These are phyloP conservation scores for Phyllosticta citribraziliensis DNA, from an alignment of 2,329 filamentous ascomycete species.

Conservation along the genomic window DNA sequence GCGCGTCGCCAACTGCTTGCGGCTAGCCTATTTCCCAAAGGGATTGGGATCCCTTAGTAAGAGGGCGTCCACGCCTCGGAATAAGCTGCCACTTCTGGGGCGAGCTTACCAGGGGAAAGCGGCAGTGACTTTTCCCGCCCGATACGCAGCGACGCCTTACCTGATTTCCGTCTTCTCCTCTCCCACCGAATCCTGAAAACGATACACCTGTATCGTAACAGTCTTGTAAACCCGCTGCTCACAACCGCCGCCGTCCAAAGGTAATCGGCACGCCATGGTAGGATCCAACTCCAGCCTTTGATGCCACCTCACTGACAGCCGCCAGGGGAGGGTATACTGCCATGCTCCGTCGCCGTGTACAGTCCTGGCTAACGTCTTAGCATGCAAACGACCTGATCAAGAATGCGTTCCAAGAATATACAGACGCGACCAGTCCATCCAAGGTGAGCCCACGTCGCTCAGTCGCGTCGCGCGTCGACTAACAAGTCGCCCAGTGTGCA, in stretches of 20 bases:
- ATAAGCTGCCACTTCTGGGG: not conserved
- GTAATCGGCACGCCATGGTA: not conserved
- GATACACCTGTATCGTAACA: not conserved
- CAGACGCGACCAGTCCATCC: conserved; percentile 31
- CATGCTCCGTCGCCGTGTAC: not conserved
- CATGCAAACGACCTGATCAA: conserved; percentile 35
- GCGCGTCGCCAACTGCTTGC: not conserved
- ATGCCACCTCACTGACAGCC: not conserved
- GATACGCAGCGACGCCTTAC: not conserved
- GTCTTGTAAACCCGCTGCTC: not conserved
- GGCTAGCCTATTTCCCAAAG: not conserved
- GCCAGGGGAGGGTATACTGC: not conserved
- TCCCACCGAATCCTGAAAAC: not conserved
- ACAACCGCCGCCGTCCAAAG: not conserved
- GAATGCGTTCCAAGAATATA: conserved; percentile 30
- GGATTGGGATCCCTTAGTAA: not conserved
- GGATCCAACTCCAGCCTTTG: not conserved
- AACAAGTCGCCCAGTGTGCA: conserved; percentile 28
- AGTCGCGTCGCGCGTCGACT: conserved; percentile 1
- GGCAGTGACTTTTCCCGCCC: not conserved
- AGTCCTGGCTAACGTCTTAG: conserved; percentile 10
- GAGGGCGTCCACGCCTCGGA: not conserved
- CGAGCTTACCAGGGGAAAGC: not conserved
- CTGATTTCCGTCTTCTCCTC: not conserved
- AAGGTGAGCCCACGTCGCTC: conserved; percentile 19